These are phyloP conservation scores for Colletotrichum scovillei DNA, from an alignment of 2,329 filamentous ascomycete genomes.

Conservation along the genomic window DNA sequence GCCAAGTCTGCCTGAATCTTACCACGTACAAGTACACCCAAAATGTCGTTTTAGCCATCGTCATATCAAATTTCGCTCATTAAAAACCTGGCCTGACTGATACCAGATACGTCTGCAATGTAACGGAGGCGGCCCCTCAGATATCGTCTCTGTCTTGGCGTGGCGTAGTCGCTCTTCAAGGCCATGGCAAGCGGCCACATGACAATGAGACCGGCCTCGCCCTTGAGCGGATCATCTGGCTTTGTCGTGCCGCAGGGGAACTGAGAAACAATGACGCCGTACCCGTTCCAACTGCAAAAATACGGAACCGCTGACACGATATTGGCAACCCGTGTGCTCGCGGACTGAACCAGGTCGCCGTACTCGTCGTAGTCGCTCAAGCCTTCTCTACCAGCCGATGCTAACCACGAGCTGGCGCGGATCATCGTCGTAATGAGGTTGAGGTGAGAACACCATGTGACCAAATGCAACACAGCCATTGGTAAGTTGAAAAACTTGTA, in stretches of 20 bases:
- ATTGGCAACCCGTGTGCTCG: conserved; percentile 29
- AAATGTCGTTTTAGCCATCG: too few relatives aligned
- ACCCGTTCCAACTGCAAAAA: conserved; percentile 39
- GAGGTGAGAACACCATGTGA: conserved; percentile 36
- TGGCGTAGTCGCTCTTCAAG: conserved; percentile 37
- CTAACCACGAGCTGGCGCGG: conserved; percentile 36
- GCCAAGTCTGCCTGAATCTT: fast-evolving
- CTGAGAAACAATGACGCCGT: conserved; percentile 29
- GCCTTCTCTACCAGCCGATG: conserved; percentile 15
- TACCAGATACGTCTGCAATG: conserved; percentile 37
- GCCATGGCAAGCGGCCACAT: conserved; percentile 37
- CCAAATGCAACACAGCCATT: conserved; percentile 34
- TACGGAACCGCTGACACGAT: conserved; percentile 37
- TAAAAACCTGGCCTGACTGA: conserved; percentile 38
- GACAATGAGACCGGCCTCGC: conserved; percentile 37
- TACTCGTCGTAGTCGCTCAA: conserved; percentile 29
- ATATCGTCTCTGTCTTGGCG: conserved; percentile 35
- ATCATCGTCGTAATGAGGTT: conserved; percentile 37
- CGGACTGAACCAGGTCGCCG: conserved; percentile 16
- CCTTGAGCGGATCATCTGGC: conserved; percentile 33
- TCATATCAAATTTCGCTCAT: conserved; percentile 12
- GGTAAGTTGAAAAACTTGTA: conserved; percentile 38
- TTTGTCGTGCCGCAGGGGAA: conserved; percentile 35
- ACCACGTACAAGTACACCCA: neutral
- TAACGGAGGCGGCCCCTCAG: conserved; percentile 36